phyloP scores from a whole-genome alignment of 305 asterid genomes.

The Caryopteris hybrid region DNA sequence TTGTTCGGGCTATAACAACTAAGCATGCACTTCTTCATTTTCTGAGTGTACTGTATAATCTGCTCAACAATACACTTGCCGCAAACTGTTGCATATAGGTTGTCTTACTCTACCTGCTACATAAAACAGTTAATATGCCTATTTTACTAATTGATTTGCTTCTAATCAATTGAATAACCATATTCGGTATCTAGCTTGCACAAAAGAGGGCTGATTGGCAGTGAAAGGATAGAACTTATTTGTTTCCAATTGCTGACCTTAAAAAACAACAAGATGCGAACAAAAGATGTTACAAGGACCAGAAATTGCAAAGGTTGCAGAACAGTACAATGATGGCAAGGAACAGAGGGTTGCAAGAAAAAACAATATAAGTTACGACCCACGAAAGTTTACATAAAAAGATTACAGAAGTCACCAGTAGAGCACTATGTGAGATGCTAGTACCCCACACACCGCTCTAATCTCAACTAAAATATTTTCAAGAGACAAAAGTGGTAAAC shows the following conservation, averaged over 20 bases:
- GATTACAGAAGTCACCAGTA: neutral
- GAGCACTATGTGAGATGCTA: neutral
- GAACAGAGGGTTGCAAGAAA: neutral
- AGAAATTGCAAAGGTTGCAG: neutral
- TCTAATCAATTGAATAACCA: neutral
- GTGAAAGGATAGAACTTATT: neutral
- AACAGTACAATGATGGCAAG: neutral
- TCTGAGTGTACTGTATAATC: neutral
- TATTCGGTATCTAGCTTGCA: neutral
- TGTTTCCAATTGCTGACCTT: neutral
- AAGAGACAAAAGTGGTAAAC: neutral
- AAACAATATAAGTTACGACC: neutral
- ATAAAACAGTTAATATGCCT: neutral
- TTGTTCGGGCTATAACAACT: neutral
- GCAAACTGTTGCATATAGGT: neutral
- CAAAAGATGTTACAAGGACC: neutral
- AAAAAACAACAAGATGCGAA: too few species aligned
- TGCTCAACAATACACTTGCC: neutral
- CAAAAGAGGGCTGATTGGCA: neutral
- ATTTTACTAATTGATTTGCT: neutral
- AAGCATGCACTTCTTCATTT: neutral
- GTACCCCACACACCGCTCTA: neutral
- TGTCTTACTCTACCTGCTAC: neutral
- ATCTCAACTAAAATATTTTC: neutral
- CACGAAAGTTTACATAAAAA: neutral